Conservation (phyloP, 2,329 filamentous ascomycete species). For the Metarhizium sp. region DNA sequence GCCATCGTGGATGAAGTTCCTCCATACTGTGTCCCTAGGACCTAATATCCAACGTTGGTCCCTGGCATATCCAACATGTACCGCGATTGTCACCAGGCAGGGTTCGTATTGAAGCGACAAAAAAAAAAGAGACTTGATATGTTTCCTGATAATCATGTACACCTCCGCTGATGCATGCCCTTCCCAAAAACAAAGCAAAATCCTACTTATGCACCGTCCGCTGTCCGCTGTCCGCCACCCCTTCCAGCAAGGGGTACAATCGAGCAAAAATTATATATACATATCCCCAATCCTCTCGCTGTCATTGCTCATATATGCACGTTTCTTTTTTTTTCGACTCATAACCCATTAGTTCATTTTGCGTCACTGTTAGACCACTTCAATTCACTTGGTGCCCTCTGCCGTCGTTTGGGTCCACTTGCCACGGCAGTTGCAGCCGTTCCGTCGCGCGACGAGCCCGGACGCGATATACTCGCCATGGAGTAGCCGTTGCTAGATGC, state of each 20-base stretch:
- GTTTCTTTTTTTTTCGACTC: neutral
- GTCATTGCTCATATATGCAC: neutral
- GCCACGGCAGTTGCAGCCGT: constrained; percentile 3
- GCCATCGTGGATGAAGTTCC: too few relatives aligned
- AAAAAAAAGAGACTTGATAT: neutral
- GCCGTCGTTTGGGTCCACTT: constrained; percentile 15
- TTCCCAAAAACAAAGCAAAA: neutral
- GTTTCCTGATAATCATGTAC: neutral
- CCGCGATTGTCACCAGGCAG: neutral
- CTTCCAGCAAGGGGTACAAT: too few relatives aligned
- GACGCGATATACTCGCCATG: neutral
- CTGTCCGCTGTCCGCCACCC: too few relatives aligned
- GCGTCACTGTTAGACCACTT: constrained; percentile 15
- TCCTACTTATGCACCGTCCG: neutral
- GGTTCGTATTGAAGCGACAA: neutral
- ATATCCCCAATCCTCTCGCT: neutral
- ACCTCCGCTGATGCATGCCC: neutral
- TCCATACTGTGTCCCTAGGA: neutral
- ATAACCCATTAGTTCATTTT: neutral
- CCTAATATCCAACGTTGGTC: too few relatives aligned
- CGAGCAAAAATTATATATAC: neutral
- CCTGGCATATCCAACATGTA: neutral
- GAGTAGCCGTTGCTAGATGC: neutral
- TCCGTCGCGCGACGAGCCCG: constrained; percentile 3
- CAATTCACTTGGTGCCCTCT: constrained; percentile 15